These are phyloP conservation scores for Plasmodium blacklocki DNA, from an alignment of 169 alveolate species.

Conservation along the genomic window DNA sequence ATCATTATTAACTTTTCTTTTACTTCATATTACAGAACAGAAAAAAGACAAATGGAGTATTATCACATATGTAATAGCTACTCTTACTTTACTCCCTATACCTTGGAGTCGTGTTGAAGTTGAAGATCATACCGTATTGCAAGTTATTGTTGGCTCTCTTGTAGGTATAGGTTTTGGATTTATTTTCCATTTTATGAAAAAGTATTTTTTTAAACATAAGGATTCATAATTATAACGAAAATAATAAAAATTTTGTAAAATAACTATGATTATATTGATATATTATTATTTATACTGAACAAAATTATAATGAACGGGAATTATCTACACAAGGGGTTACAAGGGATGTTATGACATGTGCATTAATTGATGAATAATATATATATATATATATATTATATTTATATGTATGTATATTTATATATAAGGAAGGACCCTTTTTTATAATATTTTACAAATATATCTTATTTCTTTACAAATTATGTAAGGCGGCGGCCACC, in stretches of 20 bases:
- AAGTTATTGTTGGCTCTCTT: slow-evolving; percentile 76
- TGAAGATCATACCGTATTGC: slow-evolving; percentile 78
- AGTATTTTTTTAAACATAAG: slow-evolving; percentile 5
- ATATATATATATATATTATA: not conserved
- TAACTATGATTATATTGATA: too few relatives aligned
- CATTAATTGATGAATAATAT: not conserved
- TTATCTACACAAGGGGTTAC: too few relatives aligned
- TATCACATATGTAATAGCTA: slow-evolving; percentile 24
- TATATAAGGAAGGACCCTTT: slow-evolving; percentile 3
- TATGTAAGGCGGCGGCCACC: too few relatives aligned
- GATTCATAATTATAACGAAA: not conserved
- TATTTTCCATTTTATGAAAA: slow-evolving; percentile 2
- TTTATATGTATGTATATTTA: too few relatives aligned
- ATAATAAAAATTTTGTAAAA: too few relatives aligned
- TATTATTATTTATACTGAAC: too few relatives aligned
- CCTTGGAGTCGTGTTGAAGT: slow-evolving; percentile 82
- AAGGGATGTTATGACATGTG: too few relatives aligned
- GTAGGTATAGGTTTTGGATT: slow-evolving; percentile 37
- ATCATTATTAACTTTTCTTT: slow-evolving; percentile 65
- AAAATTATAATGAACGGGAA: too few relatives aligned
- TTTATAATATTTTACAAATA: slow-evolving; percentile 8
- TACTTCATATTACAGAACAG: slow-evolving; percentile 42
- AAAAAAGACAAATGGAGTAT: slow-evolving; percentile 77
- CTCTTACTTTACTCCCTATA: slow-evolving; percentile 70
- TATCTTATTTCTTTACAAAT: too few relatives aligned